Conservation (phyloP, 2,329 filamentous ascomycete genomes). For the Aureobasidium subglaciale region DNA sequence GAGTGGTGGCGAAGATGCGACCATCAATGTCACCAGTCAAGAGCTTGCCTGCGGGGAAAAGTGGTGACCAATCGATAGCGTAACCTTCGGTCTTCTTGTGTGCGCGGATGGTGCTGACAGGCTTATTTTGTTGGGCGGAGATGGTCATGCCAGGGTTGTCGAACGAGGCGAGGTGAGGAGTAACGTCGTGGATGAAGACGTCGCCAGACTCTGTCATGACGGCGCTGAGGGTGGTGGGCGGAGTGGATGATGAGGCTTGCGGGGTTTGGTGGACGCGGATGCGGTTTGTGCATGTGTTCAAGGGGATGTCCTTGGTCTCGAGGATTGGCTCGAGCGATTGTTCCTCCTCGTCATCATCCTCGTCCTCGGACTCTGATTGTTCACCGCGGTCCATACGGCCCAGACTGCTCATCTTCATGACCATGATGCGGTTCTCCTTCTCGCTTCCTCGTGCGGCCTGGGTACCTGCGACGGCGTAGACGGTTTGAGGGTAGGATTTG, state of each 20-base stretch:
- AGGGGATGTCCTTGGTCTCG: constrained; percentile 81
- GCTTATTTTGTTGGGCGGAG: constrained; percentile 78
- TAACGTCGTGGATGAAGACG: constrained; percentile 90
- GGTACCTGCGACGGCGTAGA: constrained; percentile 91
- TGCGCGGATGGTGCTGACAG: constrained; percentile 76
- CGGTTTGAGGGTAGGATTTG: constrained; percentile 87
- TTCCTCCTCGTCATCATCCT: constrained; percentile 68
- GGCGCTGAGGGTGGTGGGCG: constrained; percentile 78
- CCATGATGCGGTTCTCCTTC: constrained; percentile 87
- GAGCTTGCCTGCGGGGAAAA: constrained; percentile 73
- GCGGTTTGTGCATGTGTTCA: constrained; percentile 84
- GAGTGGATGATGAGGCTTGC: constrained; percentile 59
- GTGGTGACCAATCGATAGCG: constrained; percentile 90
- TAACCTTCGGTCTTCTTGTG: constrained; percentile 87
- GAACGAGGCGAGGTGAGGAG: constrained; percentile 80
- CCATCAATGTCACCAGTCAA: constrained; percentile 88
- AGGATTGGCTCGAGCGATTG: constrained; percentile 77
- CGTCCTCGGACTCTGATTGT: constrained; percentile 61
- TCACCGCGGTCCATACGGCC: constrained; percentile 73
- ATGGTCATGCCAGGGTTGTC: constrained; percentile 79
- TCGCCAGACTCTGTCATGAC: constrained; percentile 87
- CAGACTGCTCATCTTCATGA: constrained; percentile 91
- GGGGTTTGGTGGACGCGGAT: constrained; percentile 81
- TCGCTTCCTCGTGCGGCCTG: constrained; percentile 71
- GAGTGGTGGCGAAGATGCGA: constrained; percentile 78